A percentile compares a stretch with the other conserved stretches of the same genome.
phyloP scores from a whole-genome alignment of 805 yeast genomes.

The Lachancea quebecensis region DNA sequence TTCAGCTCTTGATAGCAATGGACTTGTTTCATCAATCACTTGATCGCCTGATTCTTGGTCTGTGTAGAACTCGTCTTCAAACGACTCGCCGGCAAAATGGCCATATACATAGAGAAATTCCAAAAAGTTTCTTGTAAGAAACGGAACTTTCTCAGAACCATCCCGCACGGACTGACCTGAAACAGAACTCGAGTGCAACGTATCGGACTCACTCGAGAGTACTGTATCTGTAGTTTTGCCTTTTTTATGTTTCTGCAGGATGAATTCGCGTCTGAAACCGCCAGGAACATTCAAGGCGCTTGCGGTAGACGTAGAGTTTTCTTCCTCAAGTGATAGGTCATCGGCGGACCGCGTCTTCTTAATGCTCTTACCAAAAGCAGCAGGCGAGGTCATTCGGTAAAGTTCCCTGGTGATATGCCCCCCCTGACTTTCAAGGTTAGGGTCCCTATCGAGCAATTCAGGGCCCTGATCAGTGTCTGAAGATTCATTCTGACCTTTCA shows the following conservation, averaged over 20 bases:
- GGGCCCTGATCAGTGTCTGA: conserved; percentile 6
- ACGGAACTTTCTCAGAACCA: conserved; percentile 35
- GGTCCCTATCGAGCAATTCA: conserved; percentile 11
- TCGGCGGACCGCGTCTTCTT: conserved; percentile 20
- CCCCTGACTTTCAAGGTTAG: conserved; percentile 23
- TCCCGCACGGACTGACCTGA: conserved; percentile 9
- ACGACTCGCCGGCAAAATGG: conserved; percentile 79
- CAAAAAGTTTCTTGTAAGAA: conserved; percentile 63
- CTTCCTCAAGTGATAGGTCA: conserved; percentile 35
- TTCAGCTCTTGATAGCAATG: conserved; percentile 18
- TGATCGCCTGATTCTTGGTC: conserved; percentile 36
- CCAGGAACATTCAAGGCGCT: conserved; percentile 72
- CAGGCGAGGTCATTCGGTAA: conserved; percentile 21
- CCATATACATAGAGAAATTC: conserved; percentile 77
- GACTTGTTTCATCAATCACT: conserved; percentile 21
- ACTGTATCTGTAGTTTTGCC: conserved; percentile 2
- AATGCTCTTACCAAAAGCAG: conserved; percentile 5
- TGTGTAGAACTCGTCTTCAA: conserved; percentile 55
- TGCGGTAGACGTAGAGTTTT: conserved; percentile 42
- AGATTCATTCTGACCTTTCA: background rate
- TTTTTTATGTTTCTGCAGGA: conserved; percentile 36
- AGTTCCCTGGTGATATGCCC: conserved; percentile 36
- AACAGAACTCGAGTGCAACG: conserved; percentile 13
- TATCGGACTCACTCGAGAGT: background rate
- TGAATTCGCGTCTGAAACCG: conserved; percentile 70